phyloP scores from a whole-genome alignment of 164 flowering plant species.

The Kingdonia uniflora region DNA sequence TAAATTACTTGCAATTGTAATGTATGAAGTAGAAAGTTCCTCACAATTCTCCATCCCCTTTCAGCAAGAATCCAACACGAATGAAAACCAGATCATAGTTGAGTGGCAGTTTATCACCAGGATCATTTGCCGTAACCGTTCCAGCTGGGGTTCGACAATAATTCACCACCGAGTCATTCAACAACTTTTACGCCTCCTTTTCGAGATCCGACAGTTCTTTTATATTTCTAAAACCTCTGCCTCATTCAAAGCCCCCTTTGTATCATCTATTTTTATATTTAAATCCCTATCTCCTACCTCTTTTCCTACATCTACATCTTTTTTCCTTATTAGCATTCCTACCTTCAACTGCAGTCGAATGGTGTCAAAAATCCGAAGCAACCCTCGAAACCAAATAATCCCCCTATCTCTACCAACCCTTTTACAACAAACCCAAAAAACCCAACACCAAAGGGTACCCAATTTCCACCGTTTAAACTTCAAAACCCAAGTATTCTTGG shows the following conservation, averaged over 20 bases:
- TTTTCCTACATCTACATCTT: slow-evolving; percentile 12
- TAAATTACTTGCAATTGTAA: slow-evolving; percentile 79
- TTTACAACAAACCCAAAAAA: slow-evolving; percentile 12
- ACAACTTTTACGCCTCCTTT: slow-evolving; percentile 76
- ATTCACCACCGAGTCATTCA: slow-evolving; percentile 51
- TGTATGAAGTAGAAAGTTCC: slow-evolving; percentile 86
- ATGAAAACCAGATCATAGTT: slow-evolving; percentile 96
- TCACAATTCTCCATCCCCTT: slow-evolving; percentile 90
- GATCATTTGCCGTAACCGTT: slow-evolving; percentile 86
- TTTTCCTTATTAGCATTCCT: slow-evolving; percentile 28
- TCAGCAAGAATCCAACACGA: slow-evolving; percentile 87
- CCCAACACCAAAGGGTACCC: no score
- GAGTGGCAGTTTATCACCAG: slow-evolving; percentile 51
- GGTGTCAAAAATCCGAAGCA: slow-evolving; percentile 47
- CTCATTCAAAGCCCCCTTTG: slow-evolving; percentile 27
- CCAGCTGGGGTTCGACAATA: slow-evolving; percentile 93
- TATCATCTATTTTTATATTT: slow-evolving; percentile 20
- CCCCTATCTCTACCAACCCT: slow-evolving; percentile 16
- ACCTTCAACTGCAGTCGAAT: no score
- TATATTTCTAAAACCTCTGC: slow-evolving; percentile 13
- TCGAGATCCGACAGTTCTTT: slow-evolving; percentile 50
- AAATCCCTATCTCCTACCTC: slow-evolving; percentile 14
- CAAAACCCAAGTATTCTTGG: no score
- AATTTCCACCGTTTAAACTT: no score
- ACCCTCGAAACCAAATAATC: slow-evolving; percentile 30